Conservation (phyloP, 2,329 filamentous ascomycete species). For the Neurospora sp. region DNA sequence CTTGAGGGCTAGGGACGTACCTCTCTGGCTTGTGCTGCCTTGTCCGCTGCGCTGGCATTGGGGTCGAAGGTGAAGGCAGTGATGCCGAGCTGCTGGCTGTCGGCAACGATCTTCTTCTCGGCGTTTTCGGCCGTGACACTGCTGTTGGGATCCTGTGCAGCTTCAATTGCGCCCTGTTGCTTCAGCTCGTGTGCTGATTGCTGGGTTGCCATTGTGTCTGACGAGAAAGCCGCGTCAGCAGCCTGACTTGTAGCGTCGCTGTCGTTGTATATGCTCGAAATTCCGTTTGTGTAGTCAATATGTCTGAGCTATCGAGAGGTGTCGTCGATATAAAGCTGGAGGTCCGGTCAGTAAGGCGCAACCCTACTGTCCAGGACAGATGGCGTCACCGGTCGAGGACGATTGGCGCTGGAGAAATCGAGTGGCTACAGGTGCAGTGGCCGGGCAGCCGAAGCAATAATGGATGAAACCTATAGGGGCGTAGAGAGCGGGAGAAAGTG, state of each 20-base stretch:
- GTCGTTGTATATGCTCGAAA: background rate
- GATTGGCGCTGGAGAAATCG: background rate
- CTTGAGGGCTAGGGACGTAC: slow-evolving; percentile 41
- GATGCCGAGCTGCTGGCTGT: slow-evolving; percentile 70
- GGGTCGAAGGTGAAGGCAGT: slow-evolving; percentile 81
- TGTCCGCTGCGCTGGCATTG: slow-evolving; percentile 72
- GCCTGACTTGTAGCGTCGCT: background rate
- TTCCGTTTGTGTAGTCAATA: background rate
- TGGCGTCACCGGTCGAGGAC: background rate
- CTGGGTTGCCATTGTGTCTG: slow-evolving; percentile 22
- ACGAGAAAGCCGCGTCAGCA: slow-evolving; percentile 8
- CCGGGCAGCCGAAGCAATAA: background rate
- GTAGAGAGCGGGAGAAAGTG: background rate
- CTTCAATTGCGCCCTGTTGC: slow-evolving; percentile 70
- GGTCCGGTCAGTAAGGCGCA: background rate
- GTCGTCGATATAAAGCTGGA: background rate
- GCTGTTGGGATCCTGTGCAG: slow-evolving; percentile 62
- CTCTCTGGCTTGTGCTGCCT: slow-evolving; percentile 67
- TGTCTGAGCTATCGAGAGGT: background rate
- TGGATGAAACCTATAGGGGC: background rate
- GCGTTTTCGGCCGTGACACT: slow-evolving; percentile 60
- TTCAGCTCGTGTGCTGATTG: slow-evolving; percentile 54
- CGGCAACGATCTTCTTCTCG: slow-evolving; percentile 62
- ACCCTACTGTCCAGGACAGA: background rate
- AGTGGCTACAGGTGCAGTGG: background rate